A percentile compares a stretch with the other conserved stretches of the same genome.
phyloP scores from a whole-genome alignment of 768 basidiomycete species.

The Leccinum barrowsii region DNA sequence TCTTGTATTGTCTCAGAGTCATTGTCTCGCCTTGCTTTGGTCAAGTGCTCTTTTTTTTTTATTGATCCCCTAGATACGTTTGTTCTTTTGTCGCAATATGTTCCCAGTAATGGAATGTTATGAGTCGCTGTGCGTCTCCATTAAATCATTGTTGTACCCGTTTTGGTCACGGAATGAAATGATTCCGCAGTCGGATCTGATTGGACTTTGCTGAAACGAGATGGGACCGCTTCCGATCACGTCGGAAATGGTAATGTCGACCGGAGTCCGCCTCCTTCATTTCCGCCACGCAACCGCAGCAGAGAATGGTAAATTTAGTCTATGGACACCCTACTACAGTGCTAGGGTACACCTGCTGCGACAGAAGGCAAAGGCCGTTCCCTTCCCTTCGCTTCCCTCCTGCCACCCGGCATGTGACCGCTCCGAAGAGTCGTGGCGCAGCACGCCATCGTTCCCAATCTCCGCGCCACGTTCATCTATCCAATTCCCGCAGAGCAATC shows the following conservation, averaged over 20 bases:
- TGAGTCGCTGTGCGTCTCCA: background rate
- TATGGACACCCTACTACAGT: background rate
- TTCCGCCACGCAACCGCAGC: constrained; percentile 16
- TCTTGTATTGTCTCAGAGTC: constrained; percentile 4
- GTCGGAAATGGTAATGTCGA: constrained; percentile 5
- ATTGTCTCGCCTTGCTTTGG: constrained; percentile 32
- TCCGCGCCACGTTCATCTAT: background rate
- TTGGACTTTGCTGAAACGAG: background rate
- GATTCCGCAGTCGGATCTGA: background rate
- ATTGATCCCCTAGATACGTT: constrained; percentile 7
- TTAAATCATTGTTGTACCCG: background rate
- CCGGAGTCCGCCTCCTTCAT: constrained; percentile 1
- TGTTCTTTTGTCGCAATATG: constrained; percentile 9
- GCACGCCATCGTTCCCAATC: constrained; percentile 1
- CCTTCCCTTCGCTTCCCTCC: background rate
- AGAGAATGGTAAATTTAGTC: constrained; percentile 7
- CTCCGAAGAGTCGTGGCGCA: background rate
- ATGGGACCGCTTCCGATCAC: background rate
- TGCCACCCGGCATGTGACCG: background rate
- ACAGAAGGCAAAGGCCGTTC: background rate
- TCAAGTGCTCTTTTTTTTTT: constrained; percentile 27
- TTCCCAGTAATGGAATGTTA: constrained; percentile 10
- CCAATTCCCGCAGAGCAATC: background rate
- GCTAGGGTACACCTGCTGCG: background rate
- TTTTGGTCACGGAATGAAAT: background rate